Base-by-base conservation (phyloP, 768 basidiomycete species). In the Pleurotus citrinopileatus region DNA sequence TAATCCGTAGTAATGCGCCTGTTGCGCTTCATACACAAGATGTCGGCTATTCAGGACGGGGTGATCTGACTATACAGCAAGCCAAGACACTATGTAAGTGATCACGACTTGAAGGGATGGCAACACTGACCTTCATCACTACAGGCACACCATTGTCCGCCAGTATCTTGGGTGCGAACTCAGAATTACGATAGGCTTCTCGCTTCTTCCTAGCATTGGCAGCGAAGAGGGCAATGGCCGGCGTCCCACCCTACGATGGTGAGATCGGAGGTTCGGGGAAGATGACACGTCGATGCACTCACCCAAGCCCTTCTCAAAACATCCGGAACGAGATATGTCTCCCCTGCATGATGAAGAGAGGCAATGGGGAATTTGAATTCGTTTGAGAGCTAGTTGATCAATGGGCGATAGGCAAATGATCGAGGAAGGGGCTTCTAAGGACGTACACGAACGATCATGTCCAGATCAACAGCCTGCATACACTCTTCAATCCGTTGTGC, bases 321-420 rank as follows among this genome's bases (percentile, higher is more conserved):
- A 22, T 83, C 81, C 2, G 89, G 86, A n/a, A 91, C 88, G 36
- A 93, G 83, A 59, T 87, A 92, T 0, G 89, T 81, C 60, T 91
- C 88, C 37, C 84, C 83, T 1, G 90, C 89, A 59, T 91, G 89
- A 60, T 91, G 89, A 68, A 90, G 82, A 0, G 86, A 84, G 0
- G 88, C 81, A 32, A 91, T 72, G 0, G 84, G 80, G 69, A 89
- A 89, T 56, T 89, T 72, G 73, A 91, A 93, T 58, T 93, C 90
- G 66, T 92, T 89, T 8, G 88, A 82, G 2, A 92, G 73, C 77
- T 89, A 53, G 2, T 13, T 1, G 13, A 0, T 10, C n/a, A 27
- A 4, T 15, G n/a, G 47, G 22, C 17, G 44, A 26, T 13, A 26
- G 25, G 9, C 19, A 27, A 9, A 50, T 23, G 12, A 36, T 34